phyloP scores from a whole-genome alignment of 2,329 filamentous ascomycete genomes.

The Cladophialophora chaetospira region DNA sequence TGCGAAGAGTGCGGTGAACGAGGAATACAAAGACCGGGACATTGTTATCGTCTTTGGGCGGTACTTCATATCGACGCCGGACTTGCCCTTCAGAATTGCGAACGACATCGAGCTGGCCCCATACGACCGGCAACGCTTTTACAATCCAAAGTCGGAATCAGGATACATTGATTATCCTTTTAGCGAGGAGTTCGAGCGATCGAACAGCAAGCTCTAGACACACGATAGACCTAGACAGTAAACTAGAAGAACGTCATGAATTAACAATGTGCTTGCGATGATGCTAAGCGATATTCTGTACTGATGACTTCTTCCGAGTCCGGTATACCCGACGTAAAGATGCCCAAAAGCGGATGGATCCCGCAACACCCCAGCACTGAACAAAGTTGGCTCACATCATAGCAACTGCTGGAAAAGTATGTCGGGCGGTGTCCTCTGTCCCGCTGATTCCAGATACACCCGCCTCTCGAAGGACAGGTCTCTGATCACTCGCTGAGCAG shows the following conservation, averaged over 20 bases:
- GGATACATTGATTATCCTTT: conserved; percentile 25
- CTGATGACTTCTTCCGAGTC: too few species aligned
- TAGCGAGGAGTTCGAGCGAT: conserved; percentile 15
- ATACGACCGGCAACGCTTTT: conserved; percentile 26
- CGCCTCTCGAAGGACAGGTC: conserved; percentile 20
- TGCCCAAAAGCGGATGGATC: too few species aligned
- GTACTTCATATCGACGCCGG: conserved; percentile 54
- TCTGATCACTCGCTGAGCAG: conserved; percentile 6
- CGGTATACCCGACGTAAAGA: too few species aligned
- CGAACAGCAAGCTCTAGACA: background rate
- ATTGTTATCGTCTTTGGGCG: conserved; percentile 53
- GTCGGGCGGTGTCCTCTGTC: conserved; percentile 4
- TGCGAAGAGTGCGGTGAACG: conserved; percentile 50
- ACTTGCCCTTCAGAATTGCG: conserved; percentile 49
- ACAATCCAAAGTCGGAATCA: conserved; percentile 19
- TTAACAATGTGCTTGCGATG: conserved; percentile 9
- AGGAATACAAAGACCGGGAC: conserved; percentile 46
- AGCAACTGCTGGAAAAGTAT: conserved; percentile 1
- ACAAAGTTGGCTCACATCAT: background rate
- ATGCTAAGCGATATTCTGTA: background rate
- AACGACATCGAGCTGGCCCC: conserved; percentile 35
- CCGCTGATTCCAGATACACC: conserved; percentile 10
- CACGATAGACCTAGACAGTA: background rate
- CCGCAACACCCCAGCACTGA: too few species aligned
- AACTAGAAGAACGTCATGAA: background rate